Conservation (phyloP, 805 yeast species). For the Candida pseudofarinosa region DNA sequence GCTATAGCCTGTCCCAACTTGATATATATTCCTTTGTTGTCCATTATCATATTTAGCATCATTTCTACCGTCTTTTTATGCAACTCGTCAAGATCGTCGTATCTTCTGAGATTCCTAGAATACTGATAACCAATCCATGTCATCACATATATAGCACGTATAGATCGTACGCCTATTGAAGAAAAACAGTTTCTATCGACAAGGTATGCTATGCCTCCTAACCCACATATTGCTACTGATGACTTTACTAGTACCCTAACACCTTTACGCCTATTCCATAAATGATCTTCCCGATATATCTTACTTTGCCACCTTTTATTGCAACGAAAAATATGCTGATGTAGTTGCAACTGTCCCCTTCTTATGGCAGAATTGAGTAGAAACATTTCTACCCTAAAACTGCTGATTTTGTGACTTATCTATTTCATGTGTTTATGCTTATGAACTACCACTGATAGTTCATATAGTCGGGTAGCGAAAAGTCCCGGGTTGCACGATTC, state of each 20-base stretch:
- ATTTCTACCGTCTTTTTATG: conserved; percentile 55
- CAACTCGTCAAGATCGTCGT: conserved; percentile 38
- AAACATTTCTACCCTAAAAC: background rate
- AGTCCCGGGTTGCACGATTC: background rate
- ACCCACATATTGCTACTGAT: conserved; percentile 3
- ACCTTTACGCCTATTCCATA: background rate
- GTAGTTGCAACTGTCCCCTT: background rate
- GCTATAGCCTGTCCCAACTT: conserved; percentile 80
- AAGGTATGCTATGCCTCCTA: conserved; percentile 8
- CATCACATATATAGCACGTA: conserved; percentile 46
- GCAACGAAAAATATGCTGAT: background rate
- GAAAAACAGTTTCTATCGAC: conserved; percentile 24
- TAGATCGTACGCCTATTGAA: conserved; percentile 51
- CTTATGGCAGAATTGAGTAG: background rate
- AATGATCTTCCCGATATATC: background rate
- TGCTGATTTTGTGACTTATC: too few relatives aligned
- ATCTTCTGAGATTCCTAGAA: conserved; percentile 40
- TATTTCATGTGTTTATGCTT: too few relatives aligned
- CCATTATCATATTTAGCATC: conserved; percentile 23
- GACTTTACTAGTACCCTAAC: conserved; percentile 1
- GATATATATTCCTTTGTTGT: conserved; percentile 53
- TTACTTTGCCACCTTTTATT: background rate
- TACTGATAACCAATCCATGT: conserved; percentile 57
- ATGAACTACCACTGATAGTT: too few relatives aligned
- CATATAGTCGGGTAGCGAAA: background rate